These are phyloP conservation scores for Myrmaecium sp. DNA, from an alignment of 2,329 filamentous ascomycete species.

Conservation along the genomic window DNA sequence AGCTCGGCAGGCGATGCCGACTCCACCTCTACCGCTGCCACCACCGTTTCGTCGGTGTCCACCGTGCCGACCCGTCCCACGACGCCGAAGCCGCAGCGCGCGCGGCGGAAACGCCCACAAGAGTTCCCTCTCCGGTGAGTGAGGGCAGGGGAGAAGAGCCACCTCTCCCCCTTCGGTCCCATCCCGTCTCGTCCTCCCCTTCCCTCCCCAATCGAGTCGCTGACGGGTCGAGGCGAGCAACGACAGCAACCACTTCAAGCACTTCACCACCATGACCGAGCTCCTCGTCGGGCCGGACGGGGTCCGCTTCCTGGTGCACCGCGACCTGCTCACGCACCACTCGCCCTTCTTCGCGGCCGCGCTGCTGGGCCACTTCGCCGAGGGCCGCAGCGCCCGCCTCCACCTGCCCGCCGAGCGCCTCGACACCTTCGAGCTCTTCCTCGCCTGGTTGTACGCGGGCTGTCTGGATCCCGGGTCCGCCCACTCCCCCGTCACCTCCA, in stretches of 20 bases:
- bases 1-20: background rate
- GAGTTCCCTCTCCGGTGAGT: constrained; percentile 5
- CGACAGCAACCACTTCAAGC: constrained; percentile 21
- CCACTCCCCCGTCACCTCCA: constrained; percentile 29
- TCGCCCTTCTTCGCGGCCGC: constrained; percentile 35
- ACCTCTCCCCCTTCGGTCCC: background rate
- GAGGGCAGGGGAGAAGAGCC: constrained; percentile 2
- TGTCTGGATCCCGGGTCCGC: constrained; percentile 21
- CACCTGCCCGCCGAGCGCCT: constrained; percentile 27
- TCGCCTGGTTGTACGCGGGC: constrained; percentile 34
- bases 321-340: constrained; percentile 27
- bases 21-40: background rate
- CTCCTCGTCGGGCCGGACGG: constrained; percentile 23
- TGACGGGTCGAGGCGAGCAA: background rate
- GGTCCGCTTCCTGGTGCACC: constrained; percentile 29
- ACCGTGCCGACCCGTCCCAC: no score
- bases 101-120: no score
- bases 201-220: background rate
- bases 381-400: constrained; percentile 25
- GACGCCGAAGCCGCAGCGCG: no score
- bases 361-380: constrained; percentile 29
- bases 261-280: constrained; percentile 20
- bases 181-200: background rate
- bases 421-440: constrained; percentile 31
- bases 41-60: no score